Base-by-base conservation (phyloP, 371 early-diverging fungal species). In the Phascolomyces articulosus region DNA sequence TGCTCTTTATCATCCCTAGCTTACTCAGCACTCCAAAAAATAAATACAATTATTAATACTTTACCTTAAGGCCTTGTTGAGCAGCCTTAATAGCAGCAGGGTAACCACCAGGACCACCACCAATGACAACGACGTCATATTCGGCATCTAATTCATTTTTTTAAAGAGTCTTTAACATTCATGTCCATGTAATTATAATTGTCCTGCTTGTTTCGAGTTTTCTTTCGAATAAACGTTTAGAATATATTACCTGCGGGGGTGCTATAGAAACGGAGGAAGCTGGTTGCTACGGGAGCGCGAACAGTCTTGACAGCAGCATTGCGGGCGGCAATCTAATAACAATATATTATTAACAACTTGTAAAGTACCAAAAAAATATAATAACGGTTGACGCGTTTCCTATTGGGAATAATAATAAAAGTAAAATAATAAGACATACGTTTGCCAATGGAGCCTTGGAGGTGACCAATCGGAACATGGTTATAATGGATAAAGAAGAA, bases 11-110 rank as follows among this genome's bases (percentile, higher is more conserved):
- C 34, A 34, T 34, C 34, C 34, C 11, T 34, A 34, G 11, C 9
- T 9, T 34, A 34, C 34, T 34, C 34, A 1, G 6, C 34, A 0
- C 6, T 34, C 34, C 34, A 34, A 34, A 34, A 34, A 34, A 34
- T 9, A 34, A 34, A 2, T 34, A 34, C 34, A 9, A 34, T 34
- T 34, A 34, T 34, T 34, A 18, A 18, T 48, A 13, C 11, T 58
- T 54, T 84, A 95, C 96, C 93, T 96, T 96, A 48, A 96, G 88
- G 40, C 98, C 98, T 47, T 96, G 86, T 80, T 98, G 98, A 55
- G 98, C 94, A 77, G 96, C 97, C 87, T 97, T 97, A 79, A 98
- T 98, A 64, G 98, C 98, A 64, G 97, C 97, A 63, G 97, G 97
- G 69, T 98, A 98, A 63, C 98, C 98, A 72, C 98, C 98, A 54